Conservation (phyloP, 2,329 filamentous ascomycete species). For the Didymella pomorum region DNA sequence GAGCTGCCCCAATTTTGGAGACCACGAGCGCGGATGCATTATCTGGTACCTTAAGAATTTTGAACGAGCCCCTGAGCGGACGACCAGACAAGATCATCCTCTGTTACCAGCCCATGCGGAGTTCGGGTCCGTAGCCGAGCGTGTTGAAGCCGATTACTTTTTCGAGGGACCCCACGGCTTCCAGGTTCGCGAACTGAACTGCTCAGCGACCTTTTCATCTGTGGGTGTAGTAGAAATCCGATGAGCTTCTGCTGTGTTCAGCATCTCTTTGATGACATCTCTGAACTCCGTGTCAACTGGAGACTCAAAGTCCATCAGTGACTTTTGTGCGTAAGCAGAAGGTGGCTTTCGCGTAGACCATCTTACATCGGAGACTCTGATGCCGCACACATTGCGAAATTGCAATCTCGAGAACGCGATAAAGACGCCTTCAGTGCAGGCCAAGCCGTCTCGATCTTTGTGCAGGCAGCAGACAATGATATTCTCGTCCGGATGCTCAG, state of each 20-base stretch:
- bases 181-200: constrained; percentile 3
- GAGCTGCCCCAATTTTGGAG: neutral
- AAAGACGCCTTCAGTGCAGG: constrained; percentile 31
- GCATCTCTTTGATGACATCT: constrained; percentile 29
- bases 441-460: constrained; percentile 32
- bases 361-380: constrained; percentile 31
- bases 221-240: neutral
- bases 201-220: neutral
- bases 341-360: constrained; percentile 26
- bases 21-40: too few relatives aligned
- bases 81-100: neutral
- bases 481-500: constrained; percentile 23
- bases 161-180: neutral
- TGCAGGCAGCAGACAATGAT: constrained; percentile 35
- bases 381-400: constrained; percentile 36
- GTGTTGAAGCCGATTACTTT: neutral
- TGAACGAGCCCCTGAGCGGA: neutral
- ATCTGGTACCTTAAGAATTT: neutral
- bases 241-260: constrained; percentile 28
- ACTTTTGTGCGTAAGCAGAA: neutral
- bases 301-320: constrained; percentile 2
- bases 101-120: neutral
- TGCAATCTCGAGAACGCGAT: constrained; percentile 40
- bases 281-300: constrained; percentile 29
- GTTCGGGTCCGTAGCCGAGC: neutral